These are phyloP conservation scores for Saturnispora hagleri DNA, from an alignment of 805 yeast genomes.

Conservation along the genomic window DNA sequence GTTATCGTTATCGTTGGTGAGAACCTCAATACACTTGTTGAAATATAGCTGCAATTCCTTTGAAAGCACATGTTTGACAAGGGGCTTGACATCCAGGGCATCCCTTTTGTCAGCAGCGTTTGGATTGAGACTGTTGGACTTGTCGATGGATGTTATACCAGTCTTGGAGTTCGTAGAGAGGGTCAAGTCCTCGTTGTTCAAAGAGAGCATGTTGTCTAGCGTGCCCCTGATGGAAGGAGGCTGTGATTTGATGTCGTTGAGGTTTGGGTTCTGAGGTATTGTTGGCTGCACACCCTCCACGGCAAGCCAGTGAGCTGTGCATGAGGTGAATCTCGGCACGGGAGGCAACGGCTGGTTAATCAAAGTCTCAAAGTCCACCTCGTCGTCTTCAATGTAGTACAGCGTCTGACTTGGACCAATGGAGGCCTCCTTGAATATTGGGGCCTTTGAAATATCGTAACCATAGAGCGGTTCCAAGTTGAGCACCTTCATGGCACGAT, in stretches of 20 bases:
- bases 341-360: slow-evolving; percentile 92
- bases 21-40: slow-evolving; percentile 78
- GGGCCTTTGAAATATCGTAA: slow-evolving; percentile 61
- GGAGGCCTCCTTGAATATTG: slow-evolving; percentile 77
- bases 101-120: slow-evolving; percentile 31
- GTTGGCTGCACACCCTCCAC: slow-evolving; percentile 98
- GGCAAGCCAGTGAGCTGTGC: slow-evolving; percentile 96
- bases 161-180: slow-evolving; percentile 22
- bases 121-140: slow-evolving; percentile 11
- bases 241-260: slow-evolving; percentile 64
- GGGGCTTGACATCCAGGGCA: slow-evolving; percentile 60
- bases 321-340: slow-evolving; percentile 86
- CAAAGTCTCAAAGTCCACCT: slow-evolving; percentile 86
- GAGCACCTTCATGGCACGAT: slow-evolving; percentile 70
- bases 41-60: slow-evolving; percentile 90
- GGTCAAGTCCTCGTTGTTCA: slow-evolving; percentile 38
- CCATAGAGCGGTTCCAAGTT: slow-evolving; percentile 95
- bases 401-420: slow-evolving; percentile 89
- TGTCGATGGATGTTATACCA: slow-evolving; percentile 23
- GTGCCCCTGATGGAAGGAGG: slow-evolving; percentile 83
- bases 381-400: slow-evolving; percentile 86
- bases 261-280: slow-evolving; percentile 90
- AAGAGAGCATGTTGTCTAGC: slow-evolving; percentile 48
- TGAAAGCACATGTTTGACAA: slow-evolving; percentile 90
- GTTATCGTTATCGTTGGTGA: slow-evolving; percentile 44